Conservation (phyloP, 2,329 filamentous ascomycete species). For the Orbilia brochopaga region DNA sequence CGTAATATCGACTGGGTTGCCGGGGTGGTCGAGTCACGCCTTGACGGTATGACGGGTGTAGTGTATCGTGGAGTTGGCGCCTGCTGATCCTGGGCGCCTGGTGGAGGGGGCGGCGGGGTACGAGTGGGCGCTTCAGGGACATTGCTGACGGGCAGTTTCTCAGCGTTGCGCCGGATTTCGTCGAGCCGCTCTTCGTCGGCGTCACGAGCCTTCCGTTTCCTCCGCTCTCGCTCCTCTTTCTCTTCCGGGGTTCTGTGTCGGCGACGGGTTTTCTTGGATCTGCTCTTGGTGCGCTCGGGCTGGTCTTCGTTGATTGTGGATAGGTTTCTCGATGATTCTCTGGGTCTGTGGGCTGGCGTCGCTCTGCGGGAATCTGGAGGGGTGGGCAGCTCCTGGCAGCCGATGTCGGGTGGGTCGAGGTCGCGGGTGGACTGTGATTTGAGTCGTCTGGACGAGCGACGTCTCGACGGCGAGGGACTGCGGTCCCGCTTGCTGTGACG, state of each 20-base stretch:
- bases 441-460: conserved; percentile 33
- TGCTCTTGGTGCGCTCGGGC: conserved; percentile 19
- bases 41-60: conserved; percentile 30
- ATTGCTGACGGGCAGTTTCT: conserved; percentile 30
- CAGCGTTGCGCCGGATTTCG: conserved; percentile 29
- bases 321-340: conserved; percentile 42
- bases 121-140: conserved; percentile 38
- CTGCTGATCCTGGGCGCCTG: conserved; percentile 10
- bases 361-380: conserved; percentile 42
- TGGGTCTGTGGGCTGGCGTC: conserved; percentile 40
- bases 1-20: conserved; percentile 36
- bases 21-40: conserved; percentile 28
- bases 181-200: conserved; percentile 40
- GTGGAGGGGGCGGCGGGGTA: conserved; percentile 38
- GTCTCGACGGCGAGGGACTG: conserved; percentile 35
- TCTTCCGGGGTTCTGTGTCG: conserved; percentile 34
- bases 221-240: conserved; percentile 34
- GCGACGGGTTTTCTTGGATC: conserved; percentile 26
- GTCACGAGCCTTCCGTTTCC: conserved; percentile 31
- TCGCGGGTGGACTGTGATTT: conserved; percentile 32
- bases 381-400: conserved; percentile 33
- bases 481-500: conserved; percentile 37
- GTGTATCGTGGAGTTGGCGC: conserved; percentile 30
- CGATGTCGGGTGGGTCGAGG: conserved; percentile 24
- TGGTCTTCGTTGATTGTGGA: conserved; percentile 42